phyloP scores from a whole-genome alignment of 805 yeast species.

The Starmerella stigmatis region DNA sequence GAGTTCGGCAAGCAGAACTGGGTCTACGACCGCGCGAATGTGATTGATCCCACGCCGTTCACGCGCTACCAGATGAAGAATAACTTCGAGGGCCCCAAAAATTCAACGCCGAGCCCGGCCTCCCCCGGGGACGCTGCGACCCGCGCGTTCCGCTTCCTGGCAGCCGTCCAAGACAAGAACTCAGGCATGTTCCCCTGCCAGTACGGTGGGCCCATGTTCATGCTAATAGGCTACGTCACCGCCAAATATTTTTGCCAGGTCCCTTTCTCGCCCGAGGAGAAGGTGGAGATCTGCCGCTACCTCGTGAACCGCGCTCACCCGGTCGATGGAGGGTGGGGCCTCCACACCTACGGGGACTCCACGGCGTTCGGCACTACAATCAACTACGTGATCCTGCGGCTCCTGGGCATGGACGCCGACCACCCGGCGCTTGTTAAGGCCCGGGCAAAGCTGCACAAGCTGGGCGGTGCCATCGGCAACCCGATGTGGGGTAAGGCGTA shows the following conservation, averaged over 20 bases:
- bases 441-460: constrained; percentile 48
- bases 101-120: constrained; percentile 24
- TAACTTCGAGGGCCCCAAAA: constrained; percentile 21
- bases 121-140: constrained; percentile 39
- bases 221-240: constrained; percentile 80
- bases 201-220: constrained; percentile 96
- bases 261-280: constrained; percentile 55
- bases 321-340: constrained; percentile 99
- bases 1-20: constrained; percentile 71
- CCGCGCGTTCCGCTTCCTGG: constrained; percentile 64
- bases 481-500: constrained; percentile 99
- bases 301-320: constrained; percentile 89
- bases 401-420: constrained; percentile 61
- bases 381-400: constrained; percentile 70
- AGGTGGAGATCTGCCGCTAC: constrained; percentile 68
- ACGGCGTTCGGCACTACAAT: constrained; percentile 92
- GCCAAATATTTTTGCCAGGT: constrained; percentile 60
- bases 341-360: constrained; percentile 82
- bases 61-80: constrained; percentile 26
- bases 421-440: constrained; percentile 77
- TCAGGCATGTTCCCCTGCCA: constrained; percentile 87
- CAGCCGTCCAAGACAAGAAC: constrained; percentile 55
- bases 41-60: constrained; percentile 31
- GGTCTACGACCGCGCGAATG: constrained; percentile 44
- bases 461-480: constrained; percentile 82